Base-by-base conservation (phyloP, 192 early-diverging fungal species). In the Coemansia sp. region DNA sequence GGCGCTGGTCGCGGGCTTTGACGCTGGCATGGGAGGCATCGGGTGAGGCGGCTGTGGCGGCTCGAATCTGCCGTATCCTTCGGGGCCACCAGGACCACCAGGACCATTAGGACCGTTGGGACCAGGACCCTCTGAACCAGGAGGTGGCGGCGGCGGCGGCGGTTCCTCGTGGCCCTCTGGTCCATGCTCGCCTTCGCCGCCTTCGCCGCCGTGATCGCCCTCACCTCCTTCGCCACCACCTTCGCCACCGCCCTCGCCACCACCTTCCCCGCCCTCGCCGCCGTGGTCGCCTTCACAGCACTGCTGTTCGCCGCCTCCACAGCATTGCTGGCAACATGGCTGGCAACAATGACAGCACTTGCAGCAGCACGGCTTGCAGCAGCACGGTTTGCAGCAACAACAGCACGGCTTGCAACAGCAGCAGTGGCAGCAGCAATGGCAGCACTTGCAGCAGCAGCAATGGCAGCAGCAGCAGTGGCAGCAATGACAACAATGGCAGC, bases 381-480 rank as follows among this genome's bases (percentile, higher is more conserved):
- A 64, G 32, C 69, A 72, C 5, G 62, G 62, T 25, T 69, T 60
- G 50, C 69, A 72, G 19, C 68, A 71, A 48, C 68, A 71, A 42
- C 69, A 72, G 21, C 69, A 72, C 9, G 69, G 69, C 20, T 72
- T 50, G 50, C 69, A 72, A 12, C 69, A 72, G 26, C 69, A 72
- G 19, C 69, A 72, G 32, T 72, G 69, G 49, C 69, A 72, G 40
- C 69, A 72, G 50, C 69, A 72, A 36, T 72, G 69, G 54, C 69
- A 72, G 27, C 69, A 72, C 15, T 72, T 53, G 50, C 69, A 61
- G 35, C 59, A 53, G 51, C 59, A 61, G 41, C 49, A 60, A 15
- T 64, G 55, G 50, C 64, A 59, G 57, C 64, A 60, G 43, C 55
- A 55, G 19, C 55, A 67, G 31, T 60, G 51, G 22, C 51, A 60